phyloP scores from a whole-genome alignment of 805 yeast species.

The Ogataea methylovora region DNA sequence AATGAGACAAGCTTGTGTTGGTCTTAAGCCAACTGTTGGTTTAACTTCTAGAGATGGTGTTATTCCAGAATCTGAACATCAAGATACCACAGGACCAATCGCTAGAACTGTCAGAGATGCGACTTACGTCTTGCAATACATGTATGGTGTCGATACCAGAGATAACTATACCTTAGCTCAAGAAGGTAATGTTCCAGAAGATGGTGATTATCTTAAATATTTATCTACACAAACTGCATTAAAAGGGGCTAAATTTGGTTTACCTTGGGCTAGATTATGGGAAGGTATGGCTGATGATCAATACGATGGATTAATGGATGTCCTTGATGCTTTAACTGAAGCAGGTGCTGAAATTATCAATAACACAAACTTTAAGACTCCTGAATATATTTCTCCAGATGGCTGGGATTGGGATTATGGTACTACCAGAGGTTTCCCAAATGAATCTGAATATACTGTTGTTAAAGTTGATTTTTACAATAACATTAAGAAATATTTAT shows the following conservation, averaged over 20 bases:
- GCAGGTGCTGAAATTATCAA: constrained; percentile 23
- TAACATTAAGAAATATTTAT: constrained; percentile 16
- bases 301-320: constrained; percentile 11
- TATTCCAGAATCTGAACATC: constrained; percentile 23
- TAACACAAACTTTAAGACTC: constrained; percentile 19
- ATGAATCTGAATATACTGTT: constrained; percentile 23
- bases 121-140: constrained; percentile 19
- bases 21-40: constrained; percentile 23
- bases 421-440: constrained; percentile 7
- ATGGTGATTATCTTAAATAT: constrained; percentile 20
- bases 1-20: constrained; percentile 20
- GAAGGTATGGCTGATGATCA: constrained; percentile 9
- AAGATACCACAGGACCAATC: constrained; percentile 20
- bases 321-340: constrained; percentile 12
- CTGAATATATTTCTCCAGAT: constrained; percentile 18
- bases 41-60: constrained; percentile 21
- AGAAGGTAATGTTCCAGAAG: constrained; percentile 20
- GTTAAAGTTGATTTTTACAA: constrained; percentile 23
- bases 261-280: constrained; percentile 24
- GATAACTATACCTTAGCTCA: constrained; percentile 19
- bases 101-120: constrained; percentile 23
- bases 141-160: constrained; percentile 21
- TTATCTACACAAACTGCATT: constrained; percentile 16
- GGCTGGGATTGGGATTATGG: constrained; percentile 26
- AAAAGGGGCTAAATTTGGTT: constrained; percentile 23